Base-by-base conservation (phyloP, 805 yeast species). In the Candida sakaeoensis region DNA sequence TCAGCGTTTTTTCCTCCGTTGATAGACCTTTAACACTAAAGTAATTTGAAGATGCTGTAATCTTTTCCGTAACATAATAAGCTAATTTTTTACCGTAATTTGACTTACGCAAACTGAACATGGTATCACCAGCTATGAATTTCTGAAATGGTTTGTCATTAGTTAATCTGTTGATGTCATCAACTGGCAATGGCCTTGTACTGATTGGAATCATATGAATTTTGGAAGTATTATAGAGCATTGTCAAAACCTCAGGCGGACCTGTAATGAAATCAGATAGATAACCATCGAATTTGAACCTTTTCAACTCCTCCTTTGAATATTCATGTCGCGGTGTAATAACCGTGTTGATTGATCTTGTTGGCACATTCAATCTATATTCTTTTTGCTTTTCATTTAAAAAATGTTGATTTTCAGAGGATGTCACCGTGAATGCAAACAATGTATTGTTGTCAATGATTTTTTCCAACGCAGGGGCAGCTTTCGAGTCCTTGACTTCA, bases 261-360 rank as follows among this genome's bases (percentile, higher is more conserved):
- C 96, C 98, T 2, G 62, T 59, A 2, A 91, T 52, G 46, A 77
- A 77, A 50, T 93, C 96, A 2, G 74, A 59, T 18, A 89, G 49
- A 52, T 77, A 86, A 1, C 95, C 93, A 40, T 85, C 95, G 57
- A 93, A 89, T 0, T 96, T 96, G 16, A 66, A 58, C 0, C 41
- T 25, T 21, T 46, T 51, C 2, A 88, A 49, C 35, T 70, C 54
- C 7, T 65, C 65, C 2, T 42, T 32, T 2, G 56, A 43, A 30
- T 54, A 44, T 2, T 51, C 49, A 5, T 48, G 55, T 40, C 33
- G 27, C 44, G 39, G 67, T 30, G 46, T 44, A n/a, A 42, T 37
- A 37, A 41, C 10, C 33, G 41, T 23, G 42, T 56, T 42, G 44
- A 52, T 48, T 1, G 79, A 74, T 70, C 88, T 77, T 37, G 82